Base-by-base conservation (phyloP, 139 green algal genomes). In the Ettlia oleoabundans region DNA sequence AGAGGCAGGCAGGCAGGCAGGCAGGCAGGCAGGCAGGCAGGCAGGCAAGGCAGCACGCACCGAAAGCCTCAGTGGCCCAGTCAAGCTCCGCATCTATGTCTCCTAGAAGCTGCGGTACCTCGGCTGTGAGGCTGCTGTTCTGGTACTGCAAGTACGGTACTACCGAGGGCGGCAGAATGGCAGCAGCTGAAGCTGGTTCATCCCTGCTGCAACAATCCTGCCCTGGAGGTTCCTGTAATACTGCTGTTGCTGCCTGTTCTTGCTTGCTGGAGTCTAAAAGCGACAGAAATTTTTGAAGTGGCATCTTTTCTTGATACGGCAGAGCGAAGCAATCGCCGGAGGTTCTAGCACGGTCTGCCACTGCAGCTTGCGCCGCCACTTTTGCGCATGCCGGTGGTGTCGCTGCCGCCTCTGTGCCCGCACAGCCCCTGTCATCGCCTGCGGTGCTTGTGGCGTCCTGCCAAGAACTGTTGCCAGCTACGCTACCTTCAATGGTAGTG, bases 91-190 rank as follows among this genome's bases (percentile, higher is more conserved):
- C 28, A n/a, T 91, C 81, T 0, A 94, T 72, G 55, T 96, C 92
- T 1, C 19, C 28, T 38, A 87, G 26, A 30, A 95, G 88, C 55
- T 78, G 62, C 2, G 81, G 38, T 10, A 92, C 80, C 79, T 96
- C 91, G 55, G 86, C 76, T 0, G 78, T 88, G 40, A 95, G 84
- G 82, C 89, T 93, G 89, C 83, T 92, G 89, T 96, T 96, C 83
- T 96, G 92, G 47, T 92, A 90, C 87, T 95, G 89, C 67, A 92
- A 13, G 47, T 84, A 84, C 15, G 71, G 61, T 10, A 82, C 62
- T 3, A 32, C 26, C 9, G 30, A 26, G 40, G 30, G 3, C n/a
- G n/a, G 2, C 8, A 5, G 69, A 10, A 28, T 4, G 7, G 13
- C 63, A 13, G 53, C 76, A 6, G 18, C 28, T 28, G 15, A 4